These are phyloP conservation scores for Dichotomocladium elegans DNA, from an alignment of 371 early-diverging fungal genomes.

Conservation along the genomic window DNA sequence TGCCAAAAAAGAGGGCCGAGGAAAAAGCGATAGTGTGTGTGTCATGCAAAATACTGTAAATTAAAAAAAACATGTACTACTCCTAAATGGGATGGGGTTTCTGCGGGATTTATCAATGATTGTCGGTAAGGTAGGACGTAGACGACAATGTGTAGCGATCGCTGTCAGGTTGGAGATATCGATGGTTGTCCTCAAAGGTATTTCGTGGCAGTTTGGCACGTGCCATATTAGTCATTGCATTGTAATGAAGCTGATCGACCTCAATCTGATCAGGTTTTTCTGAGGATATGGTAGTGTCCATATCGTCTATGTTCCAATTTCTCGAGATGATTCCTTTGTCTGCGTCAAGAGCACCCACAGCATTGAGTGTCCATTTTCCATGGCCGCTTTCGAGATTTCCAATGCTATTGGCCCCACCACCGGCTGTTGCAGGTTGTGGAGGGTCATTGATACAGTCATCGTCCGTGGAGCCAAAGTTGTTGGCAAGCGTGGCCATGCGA, in stretches of 20 bases:
- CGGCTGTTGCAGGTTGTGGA: neutral
- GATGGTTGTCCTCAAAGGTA: neutral
- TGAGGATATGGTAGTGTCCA: too few relatives aligned
- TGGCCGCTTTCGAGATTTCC: too few relatives aligned
- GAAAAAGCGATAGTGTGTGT: too few relatives aligned
- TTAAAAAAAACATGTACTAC: too few relatives aligned
- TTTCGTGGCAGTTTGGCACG: slow-evolving; percentile 16
- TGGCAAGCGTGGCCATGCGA: slow-evolving; percentile 1
- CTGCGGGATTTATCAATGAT: too few relatives aligned
- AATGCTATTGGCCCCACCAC: neutral
- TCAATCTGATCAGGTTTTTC: slow-evolving; percentile 15
- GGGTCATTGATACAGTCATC: neutral
- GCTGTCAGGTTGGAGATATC: neutral
- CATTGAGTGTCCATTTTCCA: too few relatives aligned
- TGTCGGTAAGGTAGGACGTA: neutral
- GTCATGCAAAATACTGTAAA: too few relatives aligned
- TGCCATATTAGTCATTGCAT: slow-evolving; percentile 19
- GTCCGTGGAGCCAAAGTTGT: neutral
- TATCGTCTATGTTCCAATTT: too few relatives aligned
- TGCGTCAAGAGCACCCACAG: too few relatives aligned
- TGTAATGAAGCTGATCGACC: slow-evolving; percentile 25
- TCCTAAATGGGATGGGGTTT: too few relatives aligned
- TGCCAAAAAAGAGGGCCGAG: too few relatives aligned
- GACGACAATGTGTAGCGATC: neutral
- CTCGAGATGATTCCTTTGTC: too few relatives aligned